Conservation (phyloP, 148 eudicot genomes). For the Rhododendron vialii region DNA sequence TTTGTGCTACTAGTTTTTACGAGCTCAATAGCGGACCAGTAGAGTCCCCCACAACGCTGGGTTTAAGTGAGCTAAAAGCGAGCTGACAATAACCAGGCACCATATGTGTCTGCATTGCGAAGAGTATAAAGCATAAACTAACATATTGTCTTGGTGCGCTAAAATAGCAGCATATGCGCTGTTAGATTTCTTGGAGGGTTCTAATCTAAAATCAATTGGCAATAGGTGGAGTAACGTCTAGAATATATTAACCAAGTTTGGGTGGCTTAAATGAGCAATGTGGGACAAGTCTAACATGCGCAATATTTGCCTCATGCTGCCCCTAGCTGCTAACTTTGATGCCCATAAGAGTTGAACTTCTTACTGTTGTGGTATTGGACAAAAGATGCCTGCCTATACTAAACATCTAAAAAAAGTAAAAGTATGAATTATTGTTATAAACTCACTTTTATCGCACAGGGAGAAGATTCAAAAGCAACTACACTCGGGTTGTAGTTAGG, state of each 20-base stretch:
- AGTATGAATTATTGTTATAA: neutral
- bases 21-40: neutral
- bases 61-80: neutral
- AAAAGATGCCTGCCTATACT: neutral
- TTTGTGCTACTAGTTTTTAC: neutral
- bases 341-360: neutral
- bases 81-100: neutral
- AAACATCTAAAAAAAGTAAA: neutral
- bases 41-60: neutral
- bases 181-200: too few species aligned
- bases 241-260: too few species aligned
- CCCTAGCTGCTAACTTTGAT: neutral
- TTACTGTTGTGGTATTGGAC: neutral
- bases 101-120: neutral
- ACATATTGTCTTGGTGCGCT: neutral
- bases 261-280: too few species aligned
- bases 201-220: too few species aligned
- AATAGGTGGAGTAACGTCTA: too few species aligned
- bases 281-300: too few species aligned
- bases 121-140: neutral
- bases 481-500: slow-evolving; percentile 22
- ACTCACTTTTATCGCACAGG: neutral
- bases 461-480: neutral
- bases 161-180: neutral
- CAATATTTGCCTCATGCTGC: neutral